phyloP scores from a whole-genome alignment of 768 basidiomycete species.

The Termitomyces eurrhizus region DNA sequence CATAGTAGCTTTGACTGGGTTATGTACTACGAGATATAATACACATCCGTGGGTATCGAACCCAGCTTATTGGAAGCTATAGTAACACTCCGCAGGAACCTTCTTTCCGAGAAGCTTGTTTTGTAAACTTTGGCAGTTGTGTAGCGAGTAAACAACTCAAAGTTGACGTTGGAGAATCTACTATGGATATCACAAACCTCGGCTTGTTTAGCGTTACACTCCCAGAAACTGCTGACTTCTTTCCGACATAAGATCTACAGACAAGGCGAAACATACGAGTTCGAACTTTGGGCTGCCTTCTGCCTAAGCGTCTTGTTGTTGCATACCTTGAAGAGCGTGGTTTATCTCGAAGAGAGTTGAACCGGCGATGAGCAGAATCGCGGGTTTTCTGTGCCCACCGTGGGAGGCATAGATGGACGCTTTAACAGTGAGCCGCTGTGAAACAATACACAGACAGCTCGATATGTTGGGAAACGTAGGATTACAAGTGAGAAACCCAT shows the following conservation, averaged over 20 bases:
- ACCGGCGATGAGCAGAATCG: neutral
- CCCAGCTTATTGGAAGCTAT: conserved; percentile 11
- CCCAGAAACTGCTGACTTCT: conserved; percentile 1
- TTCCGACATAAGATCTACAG: neutral
- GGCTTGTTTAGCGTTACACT: neutral
- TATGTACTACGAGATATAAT: neutral
- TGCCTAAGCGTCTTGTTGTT: conserved; percentile 5
- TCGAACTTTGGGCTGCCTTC: conserved; percentile 9
- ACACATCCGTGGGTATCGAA: conserved; percentile 3
- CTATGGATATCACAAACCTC: neutral
- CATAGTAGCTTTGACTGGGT: too few relatives aligned
- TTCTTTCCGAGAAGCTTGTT: conserved; percentile 16
- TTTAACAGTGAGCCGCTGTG: neutral
- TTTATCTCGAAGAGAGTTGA: neutral
- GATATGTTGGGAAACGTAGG: neutral
- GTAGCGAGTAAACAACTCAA: neutral
- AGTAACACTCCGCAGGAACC: conserved; percentile 12
- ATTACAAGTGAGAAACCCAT: neutral
- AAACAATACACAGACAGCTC: neutral
- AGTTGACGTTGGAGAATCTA: neutral
- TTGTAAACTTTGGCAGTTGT: conserved; percentile 11
- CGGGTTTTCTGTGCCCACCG: neutral
- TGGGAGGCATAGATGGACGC: neutral
- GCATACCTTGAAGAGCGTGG: conserved; percentile 1
- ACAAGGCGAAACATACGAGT: conserved; percentile 1